Evolutionary conservation across 345 rosid species (phyloP).

Genomic region (Triadica sebifera): DNA sequence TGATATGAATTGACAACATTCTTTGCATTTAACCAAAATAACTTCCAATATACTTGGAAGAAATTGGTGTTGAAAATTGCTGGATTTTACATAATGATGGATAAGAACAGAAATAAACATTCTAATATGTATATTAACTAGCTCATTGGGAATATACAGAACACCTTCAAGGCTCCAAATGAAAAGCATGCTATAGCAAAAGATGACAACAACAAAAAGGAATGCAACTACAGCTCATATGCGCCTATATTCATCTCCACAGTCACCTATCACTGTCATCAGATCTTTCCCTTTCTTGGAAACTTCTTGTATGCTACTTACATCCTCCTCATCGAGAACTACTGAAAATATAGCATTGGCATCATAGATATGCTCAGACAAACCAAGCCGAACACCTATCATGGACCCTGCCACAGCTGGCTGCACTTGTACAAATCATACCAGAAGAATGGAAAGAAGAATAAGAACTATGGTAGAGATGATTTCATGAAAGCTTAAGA

Average conservation of each 20-base stretch:
- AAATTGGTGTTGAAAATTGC: too few relatives aligned
- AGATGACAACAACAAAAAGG: too few relatives aligned
- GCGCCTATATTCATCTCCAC: constrained; percentile 89
- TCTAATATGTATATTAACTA: too few relatives aligned
- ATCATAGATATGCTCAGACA: constrained; percentile 74
- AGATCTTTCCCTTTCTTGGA: constrained; percentile 65
- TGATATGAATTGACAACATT: too few relatives aligned
- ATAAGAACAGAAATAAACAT: too few relatives aligned
- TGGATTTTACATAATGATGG: too few relatives aligned
- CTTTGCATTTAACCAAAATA: too few relatives aligned
- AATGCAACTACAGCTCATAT: constrained; percentile 17
- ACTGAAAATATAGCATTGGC: constrained; percentile 68
- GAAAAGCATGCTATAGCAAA: too few relatives aligned
- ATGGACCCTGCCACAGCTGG: constrained; percentile 89
- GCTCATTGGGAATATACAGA: too few relatives aligned
- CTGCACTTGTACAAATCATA: constrained; percentile 33
- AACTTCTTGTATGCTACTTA: constrained; percentile 58
- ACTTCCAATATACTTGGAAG: too few relatives aligned
- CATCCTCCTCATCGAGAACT: constrained; percentile 74
- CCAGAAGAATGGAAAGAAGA: too few relatives aligned
- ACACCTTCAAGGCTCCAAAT: too few relatives aligned
- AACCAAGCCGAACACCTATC: constrained; percentile 88
- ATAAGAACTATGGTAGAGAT: neutral
- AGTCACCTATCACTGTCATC: constrained; percentile 82
- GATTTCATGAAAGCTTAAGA: neutral